Percentiles rank a stretch among this genome's conserved stretches.
Evolutionary conservation across 2,329 filamentous ascomycete genomes (phyloP).

Genomic region (Aphanoascus verrucosus): DNA sequence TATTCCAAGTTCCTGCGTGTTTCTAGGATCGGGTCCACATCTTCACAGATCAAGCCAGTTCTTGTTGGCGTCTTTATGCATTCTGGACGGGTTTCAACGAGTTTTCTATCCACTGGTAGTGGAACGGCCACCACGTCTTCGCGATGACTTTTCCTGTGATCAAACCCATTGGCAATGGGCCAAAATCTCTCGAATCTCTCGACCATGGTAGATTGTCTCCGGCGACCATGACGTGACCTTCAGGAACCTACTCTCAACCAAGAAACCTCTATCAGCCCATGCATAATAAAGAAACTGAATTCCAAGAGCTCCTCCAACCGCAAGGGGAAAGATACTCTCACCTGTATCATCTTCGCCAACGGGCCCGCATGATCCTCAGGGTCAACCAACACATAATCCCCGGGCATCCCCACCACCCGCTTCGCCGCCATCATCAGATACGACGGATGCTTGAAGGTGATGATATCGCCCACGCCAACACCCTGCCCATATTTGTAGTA

Average conservation of each 20-base stretch:
- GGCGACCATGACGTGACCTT: conserved; percentile 82
- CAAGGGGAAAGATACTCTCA: conserved; percentile 25
- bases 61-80: not conserved
- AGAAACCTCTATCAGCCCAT: not conserved
- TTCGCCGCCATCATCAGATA: conserved; percentile 59
- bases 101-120: conserved; percentile 30
- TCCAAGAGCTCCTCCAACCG: no score
- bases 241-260: conserved; percentile 55
- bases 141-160: conserved; percentile 73
- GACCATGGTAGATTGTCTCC: conserved; percentile 82
- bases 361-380: conserved; percentile 27
- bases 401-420: conserved; percentile 64
- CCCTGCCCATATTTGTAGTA: conserved; percentile 57
- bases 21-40: not conserved
- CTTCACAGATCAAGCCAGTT: not conserved
- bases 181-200: conserved; percentile 75
- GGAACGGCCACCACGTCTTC: conserved; percentile 28
- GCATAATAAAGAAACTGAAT: no score
- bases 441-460: conserved; percentile 66
- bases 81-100: conserved; percentile 24
- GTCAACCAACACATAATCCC: conserved; percentile 43
- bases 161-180: conserved; percentile 73
- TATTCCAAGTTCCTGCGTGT: not conserved
- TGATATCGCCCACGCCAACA: conserved; percentile 68
- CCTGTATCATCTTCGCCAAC: conserved; percentile 39